phyloP scores from a whole-genome alignment of 441 rosid species.

The Syzygium malaccense region DNA sequence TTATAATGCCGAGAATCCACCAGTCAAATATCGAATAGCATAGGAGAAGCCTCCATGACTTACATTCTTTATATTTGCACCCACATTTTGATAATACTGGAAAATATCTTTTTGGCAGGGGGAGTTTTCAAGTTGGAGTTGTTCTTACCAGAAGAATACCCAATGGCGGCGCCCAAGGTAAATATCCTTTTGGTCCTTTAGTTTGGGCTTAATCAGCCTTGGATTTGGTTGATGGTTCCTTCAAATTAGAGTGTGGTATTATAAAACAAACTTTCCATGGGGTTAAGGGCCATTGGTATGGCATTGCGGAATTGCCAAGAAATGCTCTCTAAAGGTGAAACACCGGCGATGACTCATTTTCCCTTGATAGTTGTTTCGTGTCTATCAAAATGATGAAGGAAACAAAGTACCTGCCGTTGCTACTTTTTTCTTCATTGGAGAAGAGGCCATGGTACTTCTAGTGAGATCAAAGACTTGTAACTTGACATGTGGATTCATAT shows the following conservation, averaged over 20 bases:
- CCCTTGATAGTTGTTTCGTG: background rate
- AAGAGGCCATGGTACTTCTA: background rate
- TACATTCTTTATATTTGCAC: background rate
- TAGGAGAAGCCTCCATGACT: background rate
- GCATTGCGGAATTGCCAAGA: background rate
- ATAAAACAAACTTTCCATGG: background rate
- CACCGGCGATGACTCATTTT: background rate
- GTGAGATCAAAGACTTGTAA: background rate
- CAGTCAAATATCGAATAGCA: background rate
- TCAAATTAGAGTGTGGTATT: background rate
- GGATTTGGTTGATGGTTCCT: background rate
- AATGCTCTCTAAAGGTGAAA: background rate
- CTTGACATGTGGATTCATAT: background rate
- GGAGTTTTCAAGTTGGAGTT: slow-evolving; percentile 98
- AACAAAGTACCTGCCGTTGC: background rate
- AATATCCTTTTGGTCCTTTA: background rate
- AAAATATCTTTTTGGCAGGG: slow-evolving; percentile 31
- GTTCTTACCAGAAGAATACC: slow-evolving; percentile 98
- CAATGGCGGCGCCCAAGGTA: slow-evolving; percentile 99
- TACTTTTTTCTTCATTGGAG: background rate
- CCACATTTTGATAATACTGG: too few species aligned
- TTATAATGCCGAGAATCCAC: background rate
- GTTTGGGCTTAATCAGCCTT: background rate
- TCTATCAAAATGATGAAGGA: background rate
- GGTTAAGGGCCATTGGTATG: background rate